Evolutionary conservation across 345 rosid genomes (phyloP), one percentile per base, ranked within the genome.

Genomic region (Eucalyptus dawsonii): DNA sequence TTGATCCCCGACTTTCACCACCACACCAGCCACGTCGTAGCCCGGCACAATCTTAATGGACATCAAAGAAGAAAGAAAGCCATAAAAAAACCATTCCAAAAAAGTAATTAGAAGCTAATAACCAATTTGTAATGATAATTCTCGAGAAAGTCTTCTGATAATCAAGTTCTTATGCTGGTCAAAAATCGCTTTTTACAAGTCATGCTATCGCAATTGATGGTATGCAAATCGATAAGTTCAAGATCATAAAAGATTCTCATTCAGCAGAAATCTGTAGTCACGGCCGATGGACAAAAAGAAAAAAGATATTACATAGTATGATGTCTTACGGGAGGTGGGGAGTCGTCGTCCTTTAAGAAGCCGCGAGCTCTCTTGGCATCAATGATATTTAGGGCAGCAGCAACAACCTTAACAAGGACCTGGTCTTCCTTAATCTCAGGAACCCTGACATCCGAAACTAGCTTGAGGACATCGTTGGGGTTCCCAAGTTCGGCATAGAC

Each of bases 371-470:
- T 89, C 89, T 96, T 96, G 16, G 90, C 93, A 88, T 97, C 99
- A 88, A 96, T 97, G 58, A 96, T 98, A 88, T 97, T 96, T 85
- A 97, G 97, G 86, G 95, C 99, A 50, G 96, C 97, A 89, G 99
- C 97, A 88, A 89, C 91, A 87, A 97, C 99, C 91, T 96, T 97
- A 27, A 96, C 90, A 90, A 97, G 88, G 42, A 97, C 99, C 92
- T 96, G 96, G 86, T 96, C 98, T 42, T 96, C 97, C 88, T 93
- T 94, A 88, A 96, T 87, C 91, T 93, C 91, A 27, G 99, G 99
- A 31, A 96, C 99, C 13, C 91, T 67, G 87, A 95, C 93, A 89
- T 92, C 93, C 65, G 94, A 94, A 76, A 94, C 95, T 17, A 95
- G 89, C 93, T 94, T 96, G 93, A 96, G 87, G 49, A 95, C 99